phyloP scores from a whole-genome alignment of 1,139 yeast species.

The Candida sp. region DNA sequence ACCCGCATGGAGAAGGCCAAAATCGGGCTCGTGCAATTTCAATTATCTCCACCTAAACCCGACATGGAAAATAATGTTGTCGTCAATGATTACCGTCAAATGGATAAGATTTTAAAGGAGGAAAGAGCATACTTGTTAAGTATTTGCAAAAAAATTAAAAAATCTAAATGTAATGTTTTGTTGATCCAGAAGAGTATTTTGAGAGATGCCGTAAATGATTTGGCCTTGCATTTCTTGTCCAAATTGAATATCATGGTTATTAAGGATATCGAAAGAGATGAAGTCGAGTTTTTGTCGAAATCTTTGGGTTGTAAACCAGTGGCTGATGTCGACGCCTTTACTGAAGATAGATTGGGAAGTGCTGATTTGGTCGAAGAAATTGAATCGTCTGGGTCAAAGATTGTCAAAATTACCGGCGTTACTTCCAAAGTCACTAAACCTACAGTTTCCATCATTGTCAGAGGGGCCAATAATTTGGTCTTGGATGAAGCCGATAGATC shows the following conservation, averaged over 20 bases:
- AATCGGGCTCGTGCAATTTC: conserved; percentile 92
- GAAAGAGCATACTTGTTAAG: conserved; percentile 94
- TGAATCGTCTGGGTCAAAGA: conserved; percentile 90
- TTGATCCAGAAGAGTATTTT: conserved; percentile 92
- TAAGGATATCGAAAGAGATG: conserved; percentile 96
- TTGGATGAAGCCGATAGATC: conserved; percentile 97
- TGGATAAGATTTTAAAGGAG: conserved; percentile 97
- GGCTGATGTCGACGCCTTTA: conserved; percentile 89
- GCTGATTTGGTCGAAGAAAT: conserved; percentile 94
- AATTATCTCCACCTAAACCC: conserved; percentile 97
- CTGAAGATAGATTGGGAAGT: conserved; percentile 87
- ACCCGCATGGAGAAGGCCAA: conserved; percentile 89
- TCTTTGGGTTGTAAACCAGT: conserved; percentile 94
- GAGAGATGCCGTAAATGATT: conserved; percentile 96
- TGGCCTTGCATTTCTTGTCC: conserved; percentile 91
- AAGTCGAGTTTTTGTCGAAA: conserved; percentile 88
- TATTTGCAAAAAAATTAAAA: conserved; percentile 93
- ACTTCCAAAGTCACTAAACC: conserved; percentile 54
- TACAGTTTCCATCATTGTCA: conserved; percentile 86
- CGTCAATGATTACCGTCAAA: conserved; percentile 96
- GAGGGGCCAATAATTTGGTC: conserved; percentile 91
- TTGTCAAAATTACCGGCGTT: conserved; percentile 88
- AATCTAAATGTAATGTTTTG: conserved; percentile 93
- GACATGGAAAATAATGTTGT: conserved; percentile 98
- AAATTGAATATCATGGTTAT: conserved; percentile 92